Evolutionary conservation across 1,284 basidiomycete species (phyloP).

Genomic region (Irpex lacteus): DNA sequence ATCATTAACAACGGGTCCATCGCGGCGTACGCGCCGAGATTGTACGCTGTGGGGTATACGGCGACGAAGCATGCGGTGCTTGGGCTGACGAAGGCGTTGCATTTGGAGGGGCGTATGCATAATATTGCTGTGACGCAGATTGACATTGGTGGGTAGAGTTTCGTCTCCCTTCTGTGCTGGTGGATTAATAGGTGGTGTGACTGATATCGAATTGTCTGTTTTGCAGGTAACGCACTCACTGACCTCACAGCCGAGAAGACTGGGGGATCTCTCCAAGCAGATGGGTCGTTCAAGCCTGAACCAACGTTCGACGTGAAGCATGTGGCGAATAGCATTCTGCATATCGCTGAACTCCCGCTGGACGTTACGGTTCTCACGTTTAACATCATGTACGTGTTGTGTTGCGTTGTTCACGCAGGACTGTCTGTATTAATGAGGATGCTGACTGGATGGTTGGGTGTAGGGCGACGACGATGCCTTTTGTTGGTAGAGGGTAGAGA

Average conservation of each 20-base stretch:
- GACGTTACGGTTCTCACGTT: constrained; percentile 70
- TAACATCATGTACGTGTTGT: constrained; percentile 66
- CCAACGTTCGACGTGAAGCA: constrained; percentile 66
- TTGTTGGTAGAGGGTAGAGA: constrained; percentile 22
- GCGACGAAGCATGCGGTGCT: constrained; percentile 77
- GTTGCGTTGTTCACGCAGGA: background rate
- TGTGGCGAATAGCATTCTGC: constrained; percentile 69
- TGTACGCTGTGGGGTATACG: constrained; percentile 66
- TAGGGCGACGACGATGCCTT: constrained; percentile 29
- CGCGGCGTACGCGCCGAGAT: constrained; percentile 72
- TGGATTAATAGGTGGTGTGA: too few species aligned
- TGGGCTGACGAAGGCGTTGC: constrained; percentile 72
- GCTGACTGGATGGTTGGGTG: background rate
- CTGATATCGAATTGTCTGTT: background rate
- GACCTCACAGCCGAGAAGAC: constrained; percentile 46
- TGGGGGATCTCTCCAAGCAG: constrained; percentile 61
- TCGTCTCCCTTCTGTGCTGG: too few species aligned
- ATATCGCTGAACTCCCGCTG: constrained; percentile 66
- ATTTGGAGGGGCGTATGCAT: constrained; percentile 72
- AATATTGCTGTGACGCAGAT: constrained; percentile 78
- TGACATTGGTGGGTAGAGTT: constrained; percentile 72
- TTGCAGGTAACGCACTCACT: constrained; percentile 66
- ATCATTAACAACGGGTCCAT: constrained; percentile 87
- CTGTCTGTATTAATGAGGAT: background rate
- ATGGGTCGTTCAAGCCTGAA: constrained; percentile 61